These are phyloP conservation scores for Aspergillus sp. DNA, from an alignment of 2,329 filamentous ascomycete species.

Conservation along the genomic window DNA sequence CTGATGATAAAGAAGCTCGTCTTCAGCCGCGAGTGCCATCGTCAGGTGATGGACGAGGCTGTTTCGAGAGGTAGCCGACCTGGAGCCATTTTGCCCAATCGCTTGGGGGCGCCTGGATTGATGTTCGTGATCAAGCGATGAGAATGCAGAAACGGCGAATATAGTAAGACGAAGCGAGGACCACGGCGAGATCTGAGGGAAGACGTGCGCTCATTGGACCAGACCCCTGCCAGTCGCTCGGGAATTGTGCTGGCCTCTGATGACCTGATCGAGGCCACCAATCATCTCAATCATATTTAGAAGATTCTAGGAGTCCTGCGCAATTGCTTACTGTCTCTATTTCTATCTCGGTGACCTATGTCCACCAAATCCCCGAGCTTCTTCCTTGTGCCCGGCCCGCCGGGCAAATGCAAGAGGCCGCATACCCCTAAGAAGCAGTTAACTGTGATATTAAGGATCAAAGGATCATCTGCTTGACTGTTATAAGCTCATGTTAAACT, in stretches of 20 bases:
- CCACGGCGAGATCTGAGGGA: neutral
- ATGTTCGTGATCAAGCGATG: neutral
- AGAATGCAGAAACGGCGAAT: neutral
- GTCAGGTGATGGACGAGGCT: constrained; percentile 6
- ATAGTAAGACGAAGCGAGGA: constrained; percentile 9
- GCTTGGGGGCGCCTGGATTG: neutral
- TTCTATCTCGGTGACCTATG: neutral
- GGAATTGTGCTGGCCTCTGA: neutral
- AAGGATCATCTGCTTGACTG: no score
- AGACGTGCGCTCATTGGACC: neutral
- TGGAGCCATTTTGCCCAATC: constrained; percentile 9
- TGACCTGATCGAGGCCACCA: neutral
- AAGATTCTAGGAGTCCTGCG: neutral
- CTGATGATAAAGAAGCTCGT: neutral
- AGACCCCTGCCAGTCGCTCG: neutral
- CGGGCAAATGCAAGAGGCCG: neutral
- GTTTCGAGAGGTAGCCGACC: neutral
- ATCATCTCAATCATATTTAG: neutral
- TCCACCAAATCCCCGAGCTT: neutral
- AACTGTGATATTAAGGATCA: no score
- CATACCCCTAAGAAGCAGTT: neutral
- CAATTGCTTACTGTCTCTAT: neutral
- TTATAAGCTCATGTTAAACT: no score
- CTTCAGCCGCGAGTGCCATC: constrained; percentile 5
- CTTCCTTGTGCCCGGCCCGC: neutral